phyloP scores from a whole-genome alignment of 306 rosid genomes.

The Myrica gale region DNA sequence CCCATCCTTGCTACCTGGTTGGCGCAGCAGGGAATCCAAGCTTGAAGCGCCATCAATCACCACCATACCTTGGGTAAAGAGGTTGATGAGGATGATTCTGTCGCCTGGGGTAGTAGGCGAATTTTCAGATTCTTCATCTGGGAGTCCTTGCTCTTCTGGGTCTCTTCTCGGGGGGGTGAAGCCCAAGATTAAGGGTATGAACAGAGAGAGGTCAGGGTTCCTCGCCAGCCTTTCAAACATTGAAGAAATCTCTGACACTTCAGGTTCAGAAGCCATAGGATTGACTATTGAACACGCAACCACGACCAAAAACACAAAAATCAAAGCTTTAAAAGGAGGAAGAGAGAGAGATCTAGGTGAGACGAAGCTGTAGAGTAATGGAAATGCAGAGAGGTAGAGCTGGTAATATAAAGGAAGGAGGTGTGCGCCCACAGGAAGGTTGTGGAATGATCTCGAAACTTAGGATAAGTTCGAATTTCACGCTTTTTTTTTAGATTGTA shows the following conservation, averaged over 20 bases:
- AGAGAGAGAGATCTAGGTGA: background rate
- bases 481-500: too few relatives aligned
- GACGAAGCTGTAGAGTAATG: background rate
- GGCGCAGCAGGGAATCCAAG: slow-evolving; percentile 49
- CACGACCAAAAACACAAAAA: background rate
- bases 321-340: background rate
- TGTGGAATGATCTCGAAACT: slow-evolving; percentile 71
- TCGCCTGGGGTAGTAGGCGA: slow-evolving; percentile 10
- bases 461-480: too few relatives aligned
- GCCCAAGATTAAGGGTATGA: slow-evolving; percentile 61
- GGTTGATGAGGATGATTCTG: slow-evolving; percentile 61
- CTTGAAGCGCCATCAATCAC: slow-evolving; percentile 55
- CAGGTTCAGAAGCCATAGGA: slow-evolving; percentile 59
- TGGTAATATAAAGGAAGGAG: background rate
- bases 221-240: slow-evolving; percentile 41
- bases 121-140: slow-evolving; percentile 19
- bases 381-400: background rate
- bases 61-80: slow-evolving; percentile 52
- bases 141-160: background rate
- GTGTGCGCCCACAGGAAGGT: slow-evolving; percentile 35
- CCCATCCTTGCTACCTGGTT: slow-evolving; percentile 42
- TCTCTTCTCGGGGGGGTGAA: slow-evolving; percentile 25
- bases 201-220: slow-evolving; percentile 48
- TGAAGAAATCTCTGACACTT: slow-evolving; percentile 39
- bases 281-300: background rate